Evolutionary conservation across 2,329 filamentous ascomycete species (phyloP), one percentile per base, ranked within the genome.

Genomic region (Colletotrichum endophyticum): DNA sequence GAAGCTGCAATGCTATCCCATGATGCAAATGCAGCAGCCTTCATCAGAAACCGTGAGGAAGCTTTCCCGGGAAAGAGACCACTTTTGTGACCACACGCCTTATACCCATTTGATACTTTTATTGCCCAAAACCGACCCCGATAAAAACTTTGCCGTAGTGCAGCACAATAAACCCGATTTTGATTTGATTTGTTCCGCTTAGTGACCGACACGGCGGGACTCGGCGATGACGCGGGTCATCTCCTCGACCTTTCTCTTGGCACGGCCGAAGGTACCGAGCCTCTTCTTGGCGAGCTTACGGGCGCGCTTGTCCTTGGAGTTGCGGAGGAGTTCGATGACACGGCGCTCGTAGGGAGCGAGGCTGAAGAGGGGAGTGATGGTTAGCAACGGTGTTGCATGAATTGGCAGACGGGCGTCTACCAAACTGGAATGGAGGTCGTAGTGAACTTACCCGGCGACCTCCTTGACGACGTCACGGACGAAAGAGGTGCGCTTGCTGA

Each of bases 191-290:
- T 70, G 78, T 86, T 92, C 91, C 70, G 78, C 86, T 92, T 92
- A 92, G 88, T 92, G 91, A 82, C 84, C 89, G 80, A 87, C 85
- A 83, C 90, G 88, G 89, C 96, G 96, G 87, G 96, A 94, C 92
- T 99, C 97, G 85, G 96, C 95, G 87, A 99, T 99, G 89, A 99
- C 95, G 85, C 95, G 93, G 91, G 96, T 95, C 91, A 99, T 95
- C 91, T 99, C 96, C 88, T 99, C 97, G 83, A 99, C 97, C 96
- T 99, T 99, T 88, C 92, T 94, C 96, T 99, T 99, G 86, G 96
- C 96, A 89, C 97, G 96, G 86, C 95, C 95, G 89, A 99, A 99
- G 84, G 97, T 99, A 88, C 97, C 97, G 91, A 99, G 96, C 94
- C 96, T 94, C 95, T 98, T 98, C 96, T 99, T 99, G 85, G 96